Evolutionary conservation across 805 yeast species (phyloP).

Genomic region (Dipodascus geniculatus): DNA sequence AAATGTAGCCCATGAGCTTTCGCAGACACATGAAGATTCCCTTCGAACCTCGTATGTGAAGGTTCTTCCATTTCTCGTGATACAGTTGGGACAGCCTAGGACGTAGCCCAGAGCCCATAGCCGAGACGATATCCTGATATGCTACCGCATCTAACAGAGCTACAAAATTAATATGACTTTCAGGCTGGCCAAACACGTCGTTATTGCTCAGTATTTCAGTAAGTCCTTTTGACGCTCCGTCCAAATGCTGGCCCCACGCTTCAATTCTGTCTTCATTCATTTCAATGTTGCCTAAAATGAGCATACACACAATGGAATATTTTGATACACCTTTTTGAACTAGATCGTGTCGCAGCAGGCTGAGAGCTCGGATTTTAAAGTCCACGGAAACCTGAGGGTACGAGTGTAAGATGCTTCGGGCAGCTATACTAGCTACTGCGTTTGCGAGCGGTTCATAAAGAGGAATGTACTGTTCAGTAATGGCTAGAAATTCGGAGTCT

Average conservation of each 20-base stretch:
- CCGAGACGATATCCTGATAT: neutral
- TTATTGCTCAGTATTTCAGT: neutral
- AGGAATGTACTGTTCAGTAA: neutral
- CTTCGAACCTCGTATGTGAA: neutral
- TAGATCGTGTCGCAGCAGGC: neutral
- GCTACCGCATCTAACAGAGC: neutral
- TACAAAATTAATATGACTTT: neutral
- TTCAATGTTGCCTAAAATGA: neutral
- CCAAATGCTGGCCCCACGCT: neutral
- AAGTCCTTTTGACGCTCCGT: neutral
- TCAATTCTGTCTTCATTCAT: neutral
- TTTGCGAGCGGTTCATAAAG: neutral
- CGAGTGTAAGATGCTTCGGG: neutral
- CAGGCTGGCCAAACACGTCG: neutral
- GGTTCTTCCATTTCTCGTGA: neutral
- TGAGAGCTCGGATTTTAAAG: neutral
- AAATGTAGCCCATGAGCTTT: neutral
- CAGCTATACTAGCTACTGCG: neutral
- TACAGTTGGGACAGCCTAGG: neutral
- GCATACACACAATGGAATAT: neutral
- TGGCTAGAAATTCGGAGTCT: neutral
- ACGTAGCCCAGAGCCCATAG: neutral
- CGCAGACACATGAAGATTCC: neutral
- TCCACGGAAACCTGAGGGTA: neutral
- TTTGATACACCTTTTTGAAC: neutral